Evolutionary conservation across 2,329 filamentous ascomycete genomes (phyloP), one percentile per base, ranked within the genome.

Genomic region (Incumbomyces lentus): DNA sequence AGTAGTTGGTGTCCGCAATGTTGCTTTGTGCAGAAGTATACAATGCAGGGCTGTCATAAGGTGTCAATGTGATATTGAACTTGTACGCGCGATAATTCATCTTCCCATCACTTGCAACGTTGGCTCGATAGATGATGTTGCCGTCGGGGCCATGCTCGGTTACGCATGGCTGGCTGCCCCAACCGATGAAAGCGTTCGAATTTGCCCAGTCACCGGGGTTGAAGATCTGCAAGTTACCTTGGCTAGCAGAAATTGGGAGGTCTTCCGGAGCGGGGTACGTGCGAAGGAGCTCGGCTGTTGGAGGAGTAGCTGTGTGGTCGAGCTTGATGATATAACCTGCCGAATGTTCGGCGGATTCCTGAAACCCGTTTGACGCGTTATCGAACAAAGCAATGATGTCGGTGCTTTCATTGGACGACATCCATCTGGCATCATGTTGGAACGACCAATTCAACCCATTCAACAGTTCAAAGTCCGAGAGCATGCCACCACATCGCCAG

Each of bases 191-290:
- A 6, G 61, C 58, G 35, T 68, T 65, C 7, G 58, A 55, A 47
- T 66, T 66, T 8, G 60, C 54, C 42, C 42, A 45, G 26, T 45
- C 33, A 17, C 16, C 34, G 3, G 3, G 17, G 16, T 45, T 45
- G 6, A 68, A 55, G 2, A 62, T 50, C 48, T 68, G 66, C 39
- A 63, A 48, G 30, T 67, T 68, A 3, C 66, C 66, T 46, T 68
- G 65, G 38, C 42, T 48, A 29, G 34, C 43, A 40, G 70, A 86
- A 41, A 69, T 82, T 30, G 59, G 63, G 13, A 62, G 74, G 40
- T 66, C 86, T 2, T 64, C 67, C 3, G 60, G 70, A 2, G 73
- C 76, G 0, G 77, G 75, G 1, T 81, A 84, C 51, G 67, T 74
- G 41, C 73, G 75, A 1, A 67, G 75, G 49, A 74, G 74, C 1